A percentile compares a stretch with the other conserved stretches of the same genome.
These are phyloP conservation scores for Pseudocercospora crystallina DNA, from an alignment of 2,329 filamentous ascomycete species.

Conservation along the genomic window DNA sequence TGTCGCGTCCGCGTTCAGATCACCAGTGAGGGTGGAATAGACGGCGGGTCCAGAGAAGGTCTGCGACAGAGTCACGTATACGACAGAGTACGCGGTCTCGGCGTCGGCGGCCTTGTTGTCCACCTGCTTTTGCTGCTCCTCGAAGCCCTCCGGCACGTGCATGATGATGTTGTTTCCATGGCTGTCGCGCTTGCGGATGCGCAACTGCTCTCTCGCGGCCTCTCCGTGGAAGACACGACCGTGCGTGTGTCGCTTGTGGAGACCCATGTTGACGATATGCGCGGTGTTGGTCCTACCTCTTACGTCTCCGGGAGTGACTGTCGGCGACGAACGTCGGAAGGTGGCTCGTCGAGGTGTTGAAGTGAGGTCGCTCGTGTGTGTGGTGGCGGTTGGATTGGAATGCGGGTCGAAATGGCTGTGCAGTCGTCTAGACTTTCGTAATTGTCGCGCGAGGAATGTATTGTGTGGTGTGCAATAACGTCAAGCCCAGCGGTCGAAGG, in stretches of 20 bases:
- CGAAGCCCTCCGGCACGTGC: slow-evolving; percentile 29
- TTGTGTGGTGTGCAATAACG: no score
- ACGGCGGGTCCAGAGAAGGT: slow-evolving; percentile 52
- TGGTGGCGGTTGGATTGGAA: no score
- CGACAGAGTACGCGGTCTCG: slow-evolving; percentile 41
- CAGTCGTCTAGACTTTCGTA: no score
- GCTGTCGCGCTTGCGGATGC: slow-evolving; percentile 29
- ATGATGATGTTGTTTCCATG: slow-evolving; percentile 26
- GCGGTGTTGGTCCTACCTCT: no score
- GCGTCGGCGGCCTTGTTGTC: neutral
- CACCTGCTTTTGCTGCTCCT: slow-evolving; percentile 11
- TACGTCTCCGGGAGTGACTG: no score
- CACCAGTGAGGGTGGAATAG: slow-evolving; percentile 29
- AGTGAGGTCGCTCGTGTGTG: no score
- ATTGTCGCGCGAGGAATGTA: no score
- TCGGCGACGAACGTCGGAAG: no score
- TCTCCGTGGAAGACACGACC: slow-evolving; percentile 31
- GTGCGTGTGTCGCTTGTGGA: slow-evolving; percentile 31
- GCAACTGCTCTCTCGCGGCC: slow-evolving; percentile 27
- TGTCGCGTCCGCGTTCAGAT: slow-evolving; percentile 10
- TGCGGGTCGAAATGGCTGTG: no score
- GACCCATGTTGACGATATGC: slow-evolving; percentile 23
- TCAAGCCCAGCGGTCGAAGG: no score
- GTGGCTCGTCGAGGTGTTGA: no score
- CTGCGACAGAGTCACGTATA: slow-evolving; percentile 55